Percentiles rank a stretch among this genome's conserved stretches.
phyloP scores from a whole-genome alignment of 2,329 filamentous ascomycete genomes.

The Penicillium sp. region DNA sequence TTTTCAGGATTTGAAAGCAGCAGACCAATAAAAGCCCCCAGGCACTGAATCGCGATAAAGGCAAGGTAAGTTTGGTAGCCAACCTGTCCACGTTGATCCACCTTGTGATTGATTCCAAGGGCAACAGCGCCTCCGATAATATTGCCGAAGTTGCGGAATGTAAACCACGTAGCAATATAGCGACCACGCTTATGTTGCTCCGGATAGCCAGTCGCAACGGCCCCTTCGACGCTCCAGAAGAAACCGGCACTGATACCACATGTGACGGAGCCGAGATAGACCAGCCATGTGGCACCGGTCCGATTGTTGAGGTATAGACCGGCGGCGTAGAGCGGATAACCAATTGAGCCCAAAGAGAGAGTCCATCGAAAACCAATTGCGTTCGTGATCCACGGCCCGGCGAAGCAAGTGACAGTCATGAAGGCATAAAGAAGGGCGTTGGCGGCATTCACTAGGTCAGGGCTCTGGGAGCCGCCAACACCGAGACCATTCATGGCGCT shows the following conservation, averaged over 20 bases:
- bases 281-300: constrained; percentile 44
- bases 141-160: constrained; percentile 46
- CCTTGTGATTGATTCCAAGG: constrained; percentile 51
- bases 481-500: constrained; percentile 50
- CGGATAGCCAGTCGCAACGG: constrained; percentile 48
- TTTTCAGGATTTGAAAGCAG: constrained; percentile 52
- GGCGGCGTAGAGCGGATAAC: constrained; percentile 48
- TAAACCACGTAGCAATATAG: constrained; percentile 44
- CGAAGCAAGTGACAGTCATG: constrained; percentile 51
- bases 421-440: constrained; percentile 54
- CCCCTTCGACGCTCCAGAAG: constrained; percentile 49
- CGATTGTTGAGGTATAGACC: constrained; percentile 47
- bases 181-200: constrained; percentile 25
- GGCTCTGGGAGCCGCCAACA: constrained; percentile 47
- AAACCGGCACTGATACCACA: constrained; percentile 48
- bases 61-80: constrained; percentile 47
- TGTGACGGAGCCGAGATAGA: constrained; percentile 43
- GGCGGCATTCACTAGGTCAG: constrained; percentile 50
- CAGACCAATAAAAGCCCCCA: constrained; percentile 49
- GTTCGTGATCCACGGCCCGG: constrained; percentile 35
- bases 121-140: constrained; percentile 58
- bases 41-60: constrained; percentile 54
- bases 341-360: constrained; percentile 49
- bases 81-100: constrained; percentile 33
- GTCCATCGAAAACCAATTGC: constrained; percentile 36